Percentiles rank a stretch among this genome's conserved stretches.
Evolutionary conservation across 805 yeast species (phyloP).

Genomic region (Alloascoidea hylecoeti): DNA sequence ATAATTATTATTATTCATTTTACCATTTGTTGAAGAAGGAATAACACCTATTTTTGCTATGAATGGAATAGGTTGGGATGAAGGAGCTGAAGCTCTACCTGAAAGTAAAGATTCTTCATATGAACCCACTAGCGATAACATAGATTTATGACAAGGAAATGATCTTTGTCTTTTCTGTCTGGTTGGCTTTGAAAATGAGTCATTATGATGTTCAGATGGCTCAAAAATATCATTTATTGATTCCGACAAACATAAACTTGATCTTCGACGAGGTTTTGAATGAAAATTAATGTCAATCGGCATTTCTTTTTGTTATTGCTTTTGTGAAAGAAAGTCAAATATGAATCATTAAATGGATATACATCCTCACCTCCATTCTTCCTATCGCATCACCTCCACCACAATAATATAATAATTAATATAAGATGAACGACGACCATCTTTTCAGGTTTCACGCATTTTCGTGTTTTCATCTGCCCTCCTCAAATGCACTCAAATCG

Average conservation of each 20-base stretch:
- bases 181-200: too few relatives aligned
- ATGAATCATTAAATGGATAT: too few relatives aligned
- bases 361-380: too few relatives aligned
- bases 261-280: conserved; percentile 6
- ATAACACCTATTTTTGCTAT: conserved; percentile 15
- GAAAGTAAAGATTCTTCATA: conserved; percentile 18
- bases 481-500: conserved; percentile 55
- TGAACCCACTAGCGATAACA: conserved; percentile 16
- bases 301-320: too few relatives aligned
- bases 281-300: conserved; percentile 1
- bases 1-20: conserved; percentile 11
- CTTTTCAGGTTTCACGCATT: neutral
- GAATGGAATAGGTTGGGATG: conserved; percentile 12
- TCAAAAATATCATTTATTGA: conserved; percentile 6
- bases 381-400: too few relatives aligned
- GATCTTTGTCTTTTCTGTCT: too few relatives aligned
- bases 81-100: conserved; percentile 15
- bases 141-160: conserved; percentile 6
- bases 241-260: conserved; percentile 7
- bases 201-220: too few relatives aligned
- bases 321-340: too few relatives aligned
- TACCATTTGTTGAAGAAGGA: too few relatives aligned
- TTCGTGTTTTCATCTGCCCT: conserved; percentile 9
- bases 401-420: too few relatives aligned
- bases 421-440: neutral